Base-by-base conservation (phyloP, 2,329 filamentous ascomycete species). In the Cordyceps fumosorosea region DNA sequence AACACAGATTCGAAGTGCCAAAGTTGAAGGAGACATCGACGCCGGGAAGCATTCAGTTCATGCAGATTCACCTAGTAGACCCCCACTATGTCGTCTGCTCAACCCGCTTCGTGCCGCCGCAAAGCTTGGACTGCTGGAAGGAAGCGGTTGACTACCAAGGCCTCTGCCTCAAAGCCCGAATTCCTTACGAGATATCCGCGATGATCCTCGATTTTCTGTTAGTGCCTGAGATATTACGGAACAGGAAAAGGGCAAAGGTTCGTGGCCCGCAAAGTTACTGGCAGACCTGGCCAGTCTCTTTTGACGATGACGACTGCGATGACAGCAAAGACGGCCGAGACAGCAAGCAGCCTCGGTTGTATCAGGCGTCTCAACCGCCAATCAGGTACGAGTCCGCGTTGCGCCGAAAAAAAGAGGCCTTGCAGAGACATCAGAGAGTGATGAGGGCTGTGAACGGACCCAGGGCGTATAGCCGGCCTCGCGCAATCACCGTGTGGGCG, bases 1-100 rank as follows among this genome's bases (percentile, higher is more conserved):
- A 60, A 50, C 50, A 60, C 16, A 54, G 54, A 7, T 60, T 60
- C 22, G 58, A 60, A 40, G 3, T 11, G 20, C 50, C 50, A 10
- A 11, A n/a, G 10, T 18, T 54, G 26, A 12, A 37, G 3, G 10
- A 54, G 10, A 5, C 24, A 1, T 24, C 12, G 14, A 5, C 5
- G 22, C 4, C 40, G 16, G 58, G 58, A 0, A 5, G 11, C 26
- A 26, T 60, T 0, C 58, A 54, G 14, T 20, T 54, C 7, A 11
- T 60, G 11, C 40, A 53, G 12, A 10, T 60, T 53, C 58, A 60
- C 29, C 58, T 54, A 11, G 58, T 54, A 18, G 58, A 60, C 8
- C 58, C 58, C 6, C 50, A 60, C 16, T 60, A 48, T 16, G 12
- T 60, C 4, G 50, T 60, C 2, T 20, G 37, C 50, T 60, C 58